A percentile compares a stretch with the other conserved stretches of the same genome.
phyloP scores from a whole-genome alignment of 768 basidiomycete genomes.

The Phaeotremella skinneri region DNA sequence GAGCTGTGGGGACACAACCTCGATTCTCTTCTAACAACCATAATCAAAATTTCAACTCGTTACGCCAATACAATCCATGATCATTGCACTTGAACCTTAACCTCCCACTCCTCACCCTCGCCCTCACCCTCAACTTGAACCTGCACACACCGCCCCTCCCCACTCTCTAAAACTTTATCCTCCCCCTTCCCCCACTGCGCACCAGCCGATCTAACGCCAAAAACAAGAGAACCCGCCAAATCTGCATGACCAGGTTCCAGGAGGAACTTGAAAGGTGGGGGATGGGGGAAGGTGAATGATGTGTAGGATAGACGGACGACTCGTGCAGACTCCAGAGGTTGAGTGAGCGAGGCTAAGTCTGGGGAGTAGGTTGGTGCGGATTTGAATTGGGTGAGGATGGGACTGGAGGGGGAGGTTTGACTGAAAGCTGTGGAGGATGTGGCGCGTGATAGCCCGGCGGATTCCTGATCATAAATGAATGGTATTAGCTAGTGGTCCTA shows the following conservation, averaged over 20 bases:
- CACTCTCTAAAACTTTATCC: not conserved
- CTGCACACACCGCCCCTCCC: not conserved
- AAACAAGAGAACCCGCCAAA: not conserved
- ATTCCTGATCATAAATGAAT: slow-evolving; percentile 1
- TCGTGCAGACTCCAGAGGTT: not conserved
- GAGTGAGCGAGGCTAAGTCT: not conserved
- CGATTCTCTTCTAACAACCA: too few species aligned
- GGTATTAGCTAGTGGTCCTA: not conserved
- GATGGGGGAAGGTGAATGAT: slow-evolving; percentile 11
- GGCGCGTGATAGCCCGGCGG: slow-evolving; percentile 11
- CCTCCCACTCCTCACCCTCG: not conserved
- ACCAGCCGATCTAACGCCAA: too few species aligned
- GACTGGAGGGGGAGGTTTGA: not conserved
- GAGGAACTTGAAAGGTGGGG: slow-evolving; percentile 18
- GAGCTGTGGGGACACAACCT: too few species aligned
- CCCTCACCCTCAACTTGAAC: not conserved
- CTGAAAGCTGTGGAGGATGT: slow-evolving; percentile 21
- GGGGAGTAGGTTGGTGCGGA: not conserved
- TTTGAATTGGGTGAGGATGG: not conserved
- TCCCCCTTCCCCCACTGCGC: not conserved
- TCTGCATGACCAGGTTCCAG: slow-evolving; percentile 9
- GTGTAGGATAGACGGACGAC: slow-evolving; percentile 14
- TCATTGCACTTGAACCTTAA: not conserved
- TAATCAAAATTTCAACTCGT: too few species aligned
- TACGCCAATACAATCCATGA: not conserved